Conservation (phyloP, 192 early-diverging fungal species). For the Piromyces sp. region DNA sequence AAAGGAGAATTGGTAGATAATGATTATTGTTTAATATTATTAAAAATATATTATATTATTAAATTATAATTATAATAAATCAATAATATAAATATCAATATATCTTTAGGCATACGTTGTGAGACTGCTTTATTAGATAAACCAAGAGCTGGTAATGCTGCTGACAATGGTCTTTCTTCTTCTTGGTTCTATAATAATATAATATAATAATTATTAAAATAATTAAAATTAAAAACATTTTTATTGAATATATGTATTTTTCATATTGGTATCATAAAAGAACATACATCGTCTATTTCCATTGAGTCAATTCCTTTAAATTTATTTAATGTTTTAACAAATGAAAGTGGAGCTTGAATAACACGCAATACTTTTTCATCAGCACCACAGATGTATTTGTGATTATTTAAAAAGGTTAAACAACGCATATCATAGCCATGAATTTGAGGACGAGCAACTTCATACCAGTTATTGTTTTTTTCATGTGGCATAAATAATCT, state of each 20-base stretch:
- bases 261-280: too few species aligned
- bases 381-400: constrained; percentile 66
- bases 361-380: constrained; percentile 66
- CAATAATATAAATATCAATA: too few species aligned
- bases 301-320: background rate
- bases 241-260: too few species aligned
- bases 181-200: background rate
- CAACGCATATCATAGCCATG: constrained; percentile 90
- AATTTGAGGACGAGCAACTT: constrained; percentile 83
- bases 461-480: constrained; percentile 51
- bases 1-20: too few species aligned
- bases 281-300: background rate
- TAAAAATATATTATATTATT: too few species aligned
- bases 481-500: constrained; percentile 51
- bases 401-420: constrained; percentile 54
- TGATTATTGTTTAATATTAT: too few species aligned
- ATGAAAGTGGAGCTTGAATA: background rate
- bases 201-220: too few species aligned
- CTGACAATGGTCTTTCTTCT: constrained; percentile 39
- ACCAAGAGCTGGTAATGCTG: constrained; percentile 75
- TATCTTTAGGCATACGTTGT: too few species aligned
- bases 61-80: too few species aligned
- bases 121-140: constrained; percentile 85
- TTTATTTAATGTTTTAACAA: background rate
- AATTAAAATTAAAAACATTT: too few species aligned